Conservation (phyloP, 306 rosid species). For the Calophaca sinica region DNA sequence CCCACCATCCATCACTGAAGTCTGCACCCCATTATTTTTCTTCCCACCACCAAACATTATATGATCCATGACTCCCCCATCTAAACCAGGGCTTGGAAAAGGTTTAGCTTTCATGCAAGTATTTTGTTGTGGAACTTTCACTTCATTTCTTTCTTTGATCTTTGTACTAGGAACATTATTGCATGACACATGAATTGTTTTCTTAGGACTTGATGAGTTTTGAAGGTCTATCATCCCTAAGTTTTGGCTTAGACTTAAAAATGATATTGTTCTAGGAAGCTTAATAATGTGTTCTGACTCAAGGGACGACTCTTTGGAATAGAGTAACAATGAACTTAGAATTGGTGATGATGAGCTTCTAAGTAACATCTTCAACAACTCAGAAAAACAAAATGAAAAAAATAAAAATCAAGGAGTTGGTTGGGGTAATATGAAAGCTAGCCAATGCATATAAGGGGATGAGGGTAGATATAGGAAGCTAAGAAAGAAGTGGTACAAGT, state of each 20-base stretch:
- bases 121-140: slow-evolving; percentile 33
- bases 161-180: slow-evolving; percentile 18
- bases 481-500: slow-evolving; percentile 23
- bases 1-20: slow-evolving; percentile 57
- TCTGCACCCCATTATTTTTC: slow-evolving; percentile 44
- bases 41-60: no score
- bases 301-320: slow-evolving; percentile 50
- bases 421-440: background rate
- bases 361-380: slow-evolving; percentile 59
- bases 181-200: slow-evolving; percentile 36
- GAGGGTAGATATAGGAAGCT: background rate
- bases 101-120: slow-evolving; percentile 30
- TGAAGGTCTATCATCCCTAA: slow-evolving; percentile 41
- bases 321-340: slow-evolving; percentile 61
- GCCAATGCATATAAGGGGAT: background rate
- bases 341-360: slow-evolving; percentile 74
- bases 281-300: slow-evolving; percentile 56
- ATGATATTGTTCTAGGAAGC: slow-evolving; percentile 57
- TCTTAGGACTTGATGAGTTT: slow-evolving; percentile 45
- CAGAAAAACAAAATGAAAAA: background rate
- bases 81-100: slow-evolving; percentile 53
- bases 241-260: slow-evolving; percentile 46
- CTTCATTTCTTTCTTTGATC: slow-evolving; percentile 45
- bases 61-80: background rate
- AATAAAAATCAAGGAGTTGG: background rate